Conservation (phyloP, 352 stramenopile genomes). For the Phytophthora pluvialis region DNA sequence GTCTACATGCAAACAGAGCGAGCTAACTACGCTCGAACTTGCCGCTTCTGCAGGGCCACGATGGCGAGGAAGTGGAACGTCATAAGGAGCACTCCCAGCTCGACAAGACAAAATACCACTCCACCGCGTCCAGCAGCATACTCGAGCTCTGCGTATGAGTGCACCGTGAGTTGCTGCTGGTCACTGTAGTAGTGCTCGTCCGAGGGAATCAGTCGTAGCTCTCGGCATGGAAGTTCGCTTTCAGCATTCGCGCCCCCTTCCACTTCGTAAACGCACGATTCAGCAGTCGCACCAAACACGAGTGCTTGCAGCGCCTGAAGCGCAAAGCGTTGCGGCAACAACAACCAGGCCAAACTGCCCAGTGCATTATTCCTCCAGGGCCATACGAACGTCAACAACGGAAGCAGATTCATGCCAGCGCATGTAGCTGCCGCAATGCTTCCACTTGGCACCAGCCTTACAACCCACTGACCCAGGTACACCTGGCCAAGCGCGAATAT, state of each 20-base stretch:
- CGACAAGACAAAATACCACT: conserved; percentile 21
- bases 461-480: conserved; percentile 39
- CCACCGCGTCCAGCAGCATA: conserved; percentile 18
- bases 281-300: conserved; percentile 24
- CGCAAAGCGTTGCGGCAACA: conserved; percentile 31
- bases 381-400: conserved; percentile 26
- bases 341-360: conserved; percentile 16
- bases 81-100: conserved; percentile 28
- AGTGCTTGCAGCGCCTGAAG: conserved; percentile 33
- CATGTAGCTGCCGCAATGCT: conserved; percentile 15
- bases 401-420: conserved; percentile 32
- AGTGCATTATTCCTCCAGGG: conserved; percentile 18
- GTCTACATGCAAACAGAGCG: not conserved
- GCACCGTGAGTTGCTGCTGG: conserved; percentile 27
- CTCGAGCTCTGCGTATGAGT: conserved; percentile 33
- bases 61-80: conserved; percentile 26
- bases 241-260: conserved; percentile 3
- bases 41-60: conserved; percentile 22
- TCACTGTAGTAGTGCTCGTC: conserved; percentile 9
- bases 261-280: conserved; percentile 20
- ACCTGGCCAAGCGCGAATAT: conserved; percentile 28
- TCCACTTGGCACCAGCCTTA: conserved; percentile 12
- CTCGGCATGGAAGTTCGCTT: conserved; percentile 20
- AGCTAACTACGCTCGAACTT: conserved; percentile 1
- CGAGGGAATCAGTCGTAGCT: conserved; percentile 27